phyloP scores from a whole-genome alignment of 352 stramenopile genomes.

The Elongisporangium anandrum region DNA sequence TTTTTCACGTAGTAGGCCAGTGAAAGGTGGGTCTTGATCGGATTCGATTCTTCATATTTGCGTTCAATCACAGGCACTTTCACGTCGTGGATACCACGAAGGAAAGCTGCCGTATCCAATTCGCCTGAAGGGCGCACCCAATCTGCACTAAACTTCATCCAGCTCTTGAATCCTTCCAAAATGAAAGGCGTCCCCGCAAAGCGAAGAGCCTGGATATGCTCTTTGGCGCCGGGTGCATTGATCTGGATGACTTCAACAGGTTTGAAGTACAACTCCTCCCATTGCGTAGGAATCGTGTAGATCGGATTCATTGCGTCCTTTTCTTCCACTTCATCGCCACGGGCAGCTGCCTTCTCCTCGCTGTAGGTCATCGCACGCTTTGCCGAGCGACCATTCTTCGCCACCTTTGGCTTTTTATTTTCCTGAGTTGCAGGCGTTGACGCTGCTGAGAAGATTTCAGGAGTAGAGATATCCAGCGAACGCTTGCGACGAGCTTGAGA shows the following conservation, averaged over 20 bases:
- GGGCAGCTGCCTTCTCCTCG: not conserved
- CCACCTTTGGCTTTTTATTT: not conserved
- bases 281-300: constrained; percentile 64
- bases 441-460: not conserved
- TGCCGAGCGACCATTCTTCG: not conserved
- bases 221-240: constrained; percentile 37
- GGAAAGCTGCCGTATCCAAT: constrained; percentile 51
- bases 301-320: constrained; percentile 42
- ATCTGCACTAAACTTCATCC: constrained; percentile 58
- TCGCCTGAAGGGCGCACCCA: constrained; percentile 59
- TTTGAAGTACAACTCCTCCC: constrained; percentile 64
- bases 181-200: constrained; percentile 70
- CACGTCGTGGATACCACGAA: constrained; percentile 69
- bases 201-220: constrained; percentile 57
- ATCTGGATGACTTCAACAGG: constrained; percentile 66
- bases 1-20: constrained; percentile 78
- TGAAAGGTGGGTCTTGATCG: constrained; percentile 68
- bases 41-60: constrained; percentile 75
- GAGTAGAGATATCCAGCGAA: not conserved
- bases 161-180: constrained; percentile 55
- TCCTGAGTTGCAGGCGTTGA: not conserved
- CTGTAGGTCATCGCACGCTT: not conserved
- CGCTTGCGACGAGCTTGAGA: constrained; percentile 1
- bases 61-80: constrained; percentile 75
- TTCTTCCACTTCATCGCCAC: constrained; percentile 13